Evolutionary conservation across 2,329 filamentous ascomycete species (phyloP).

Genomic region (Chrysoporthe puriensis): DNA sequence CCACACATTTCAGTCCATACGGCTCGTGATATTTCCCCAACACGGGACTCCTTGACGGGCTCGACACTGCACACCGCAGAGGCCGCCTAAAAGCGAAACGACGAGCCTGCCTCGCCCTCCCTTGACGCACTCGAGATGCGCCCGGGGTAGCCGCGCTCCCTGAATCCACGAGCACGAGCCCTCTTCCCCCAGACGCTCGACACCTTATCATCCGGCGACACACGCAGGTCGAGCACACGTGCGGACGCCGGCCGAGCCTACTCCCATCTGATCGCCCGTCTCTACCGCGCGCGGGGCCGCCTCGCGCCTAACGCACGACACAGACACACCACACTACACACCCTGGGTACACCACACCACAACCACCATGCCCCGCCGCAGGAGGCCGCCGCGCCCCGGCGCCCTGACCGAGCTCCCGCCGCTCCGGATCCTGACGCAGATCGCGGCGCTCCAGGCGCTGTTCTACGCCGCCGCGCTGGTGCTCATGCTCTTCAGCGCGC

Average conservation of each 20-base stretch:
- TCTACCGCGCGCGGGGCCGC: not conserved
- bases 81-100: too few relatives aligned
- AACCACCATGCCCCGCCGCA: conserved; percentile 55
- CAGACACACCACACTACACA: not conserved
- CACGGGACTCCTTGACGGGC: too few relatives aligned
- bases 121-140: conserved; percentile 11
- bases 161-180: not conserved
- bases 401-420: conserved; percentile 65
- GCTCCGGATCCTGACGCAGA: conserved; percentile 62
- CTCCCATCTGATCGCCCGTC: not conserved
- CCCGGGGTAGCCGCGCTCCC: conserved; percentile 13
- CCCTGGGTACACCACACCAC: conserved; percentile 4
- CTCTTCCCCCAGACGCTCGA: not conserved
- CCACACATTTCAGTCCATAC: not conserved
- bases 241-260: not conserved
- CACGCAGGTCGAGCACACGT: not conserved
- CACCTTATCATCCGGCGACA: not conserved
- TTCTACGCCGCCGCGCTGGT: conserved; percentile 58
- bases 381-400: conserved; percentile 62
- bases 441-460: conserved; percentile 58
- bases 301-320: too few relatives aligned
- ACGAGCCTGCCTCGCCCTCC: too few relatives aligned
- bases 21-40: too few relatives aligned
- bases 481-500: conserved; percentile 60
- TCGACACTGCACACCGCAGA: too few relatives aligned